Percentiles rank a stretch among this genome's conserved stretches.
These are phyloP conservation scores for Exophiala sp. DNA, from an alignment of 2,329 filamentous ascomycete genomes.

Conservation along the genomic window DNA sequence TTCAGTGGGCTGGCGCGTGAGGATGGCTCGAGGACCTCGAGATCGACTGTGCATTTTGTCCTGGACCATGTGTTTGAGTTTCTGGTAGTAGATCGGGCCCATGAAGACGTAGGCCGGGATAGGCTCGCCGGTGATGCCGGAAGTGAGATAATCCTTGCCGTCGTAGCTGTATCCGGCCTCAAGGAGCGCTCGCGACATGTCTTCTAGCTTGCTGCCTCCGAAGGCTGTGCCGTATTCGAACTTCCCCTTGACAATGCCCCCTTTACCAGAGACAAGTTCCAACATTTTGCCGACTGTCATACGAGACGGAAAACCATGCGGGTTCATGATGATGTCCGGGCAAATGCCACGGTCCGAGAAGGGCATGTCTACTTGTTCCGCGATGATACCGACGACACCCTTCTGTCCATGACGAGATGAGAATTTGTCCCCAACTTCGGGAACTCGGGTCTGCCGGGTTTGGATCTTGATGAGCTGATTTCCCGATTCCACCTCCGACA, in stretches of 20 bases:
- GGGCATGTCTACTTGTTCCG: slow-evolving; percentile 93
- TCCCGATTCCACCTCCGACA: slow-evolving; percentile 82
- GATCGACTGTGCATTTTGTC: slow-evolving; percentile 99
- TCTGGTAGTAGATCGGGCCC: slow-evolving; percentile 98
- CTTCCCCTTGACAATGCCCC: slow-evolving; percentile 75
- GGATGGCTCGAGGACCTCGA: slow-evolving; percentile 79
- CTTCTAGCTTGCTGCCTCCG: slow-evolving; percentile 74
- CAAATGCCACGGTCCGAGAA: slow-evolving; percentile 85
- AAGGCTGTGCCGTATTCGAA: slow-evolving; percentile 88
- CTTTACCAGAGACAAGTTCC: slow-evolving; percentile 90
- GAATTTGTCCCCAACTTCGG: slow-evolving; percentile 97
- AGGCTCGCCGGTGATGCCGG: slow-evolving; percentile 87
- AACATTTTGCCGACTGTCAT: slow-evolving; percentile 99
- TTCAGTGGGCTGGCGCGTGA: slow-evolving; percentile 93
- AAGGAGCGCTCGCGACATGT: slow-evolving; percentile 80
- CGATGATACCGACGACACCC: slow-evolving; percentile 93
- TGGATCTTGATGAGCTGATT: slow-evolving; percentile 86
- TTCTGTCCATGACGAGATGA: slow-evolving; percentile 98
- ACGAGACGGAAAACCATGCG: slow-evolving; percentile 97
- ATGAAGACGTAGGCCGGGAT: slow-evolving; percentile 97
- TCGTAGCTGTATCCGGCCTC: slow-evolving; percentile 91
- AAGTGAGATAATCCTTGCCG: slow-evolving; percentile 94
- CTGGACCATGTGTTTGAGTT: slow-evolving; percentile 99
- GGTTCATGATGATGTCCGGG: slow-evolving; percentile 99
- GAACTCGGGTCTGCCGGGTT: slow-evolving; percentile 88